Evolutionary conservation across 2,329 filamentous ascomycete genomes (phyloP).

Genomic region (Zasmidium citrigriseum): DNA sequence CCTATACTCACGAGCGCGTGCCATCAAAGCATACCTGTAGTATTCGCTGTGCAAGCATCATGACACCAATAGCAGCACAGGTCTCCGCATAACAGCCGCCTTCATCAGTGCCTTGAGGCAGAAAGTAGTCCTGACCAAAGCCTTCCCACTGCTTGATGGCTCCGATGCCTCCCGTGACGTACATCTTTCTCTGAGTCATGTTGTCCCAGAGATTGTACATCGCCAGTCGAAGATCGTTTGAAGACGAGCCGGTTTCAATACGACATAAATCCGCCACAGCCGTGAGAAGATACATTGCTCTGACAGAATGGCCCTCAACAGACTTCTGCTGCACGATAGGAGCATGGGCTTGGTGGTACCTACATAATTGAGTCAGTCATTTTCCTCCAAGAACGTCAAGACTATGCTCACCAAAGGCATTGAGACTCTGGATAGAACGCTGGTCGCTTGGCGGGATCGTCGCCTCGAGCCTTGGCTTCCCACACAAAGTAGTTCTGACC

Average conservation of each 20-base stretch:
- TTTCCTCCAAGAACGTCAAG: neutral
- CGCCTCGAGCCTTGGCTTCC: constrained; percentile 54
- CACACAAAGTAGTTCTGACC: constrained; percentile 57
- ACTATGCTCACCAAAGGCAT: constrained; percentile 39
- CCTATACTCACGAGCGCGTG: neutral
- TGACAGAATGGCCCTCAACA: constrained; percentile 61
- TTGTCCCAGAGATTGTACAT: constrained; percentile 58
- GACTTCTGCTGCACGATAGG: constrained; percentile 57
- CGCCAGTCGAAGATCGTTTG: constrained; percentile 40
- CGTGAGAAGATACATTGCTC: constrained; percentile 62
- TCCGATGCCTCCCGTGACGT: constrained; percentile 63
- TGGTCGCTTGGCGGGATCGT: constrained; percentile 50
- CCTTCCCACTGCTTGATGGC: constrained; percentile 61
- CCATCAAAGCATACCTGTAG: constrained; percentile 44
- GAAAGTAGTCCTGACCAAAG: constrained; percentile 60
- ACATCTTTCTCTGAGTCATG: constrained; percentile 64
- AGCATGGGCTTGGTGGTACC: constrained; percentile 60
- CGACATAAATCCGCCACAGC: constrained; percentile 58
- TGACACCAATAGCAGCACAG: constrained; percentile 60
- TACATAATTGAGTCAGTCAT: constrained; percentile 24
- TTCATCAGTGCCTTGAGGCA: constrained; percentile 61
- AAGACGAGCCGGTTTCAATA: constrained; percentile 35
- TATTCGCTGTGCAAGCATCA: constrained; percentile 61
- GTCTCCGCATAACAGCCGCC: constrained; percentile 66
- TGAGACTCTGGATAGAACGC: constrained; percentile 48